Evolutionary conservation across 192 early-diverging fungal species (phyloP).

Genomic region (Linnemannia elongata): DNA sequence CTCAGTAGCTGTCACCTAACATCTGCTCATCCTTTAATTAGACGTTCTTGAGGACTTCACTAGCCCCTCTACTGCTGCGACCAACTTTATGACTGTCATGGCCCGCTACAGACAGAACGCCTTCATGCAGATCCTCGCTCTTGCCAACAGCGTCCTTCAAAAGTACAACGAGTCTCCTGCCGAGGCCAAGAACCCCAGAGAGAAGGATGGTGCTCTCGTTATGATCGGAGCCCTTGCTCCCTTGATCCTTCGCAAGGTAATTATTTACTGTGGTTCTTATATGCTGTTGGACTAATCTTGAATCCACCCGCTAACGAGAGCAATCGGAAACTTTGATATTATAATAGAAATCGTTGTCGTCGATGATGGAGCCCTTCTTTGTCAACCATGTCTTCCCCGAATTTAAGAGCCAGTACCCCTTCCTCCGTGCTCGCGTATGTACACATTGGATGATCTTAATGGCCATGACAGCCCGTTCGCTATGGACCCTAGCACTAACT

Average conservation of each 20-base stretch:
- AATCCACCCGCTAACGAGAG: neutral
- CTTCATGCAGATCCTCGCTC: conserved; percentile 82
- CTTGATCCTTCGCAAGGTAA: conserved; percentile 73
- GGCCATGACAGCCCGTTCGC: too few species aligned
- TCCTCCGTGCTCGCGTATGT: conserved; percentile 84
- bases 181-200: conserved; percentile 77
- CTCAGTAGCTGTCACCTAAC: neutral
- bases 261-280: neutral
- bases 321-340: neutral
- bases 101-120: conserved; percentile 85
- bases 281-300: neutral
- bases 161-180: conserved; percentile 76
- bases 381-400: conserved; percentile 91
- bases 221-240: conserved; percentile 88
- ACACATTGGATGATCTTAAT: neutral
- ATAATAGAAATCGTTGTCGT: conserved; percentile 72
- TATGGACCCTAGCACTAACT: neutral
- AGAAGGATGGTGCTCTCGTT: conserved; percentile 92
- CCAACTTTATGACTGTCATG: conserved; percentile 83
- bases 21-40: conserved; percentile 16
- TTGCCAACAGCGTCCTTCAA: conserved; percentile 83
- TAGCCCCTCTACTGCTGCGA: conserved; percentile 79
- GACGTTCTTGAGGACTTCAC: conserved; percentile 90
- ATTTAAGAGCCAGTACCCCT: conserved; percentile 86
- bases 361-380: conserved; percentile 88